A percentile compares a stretch with the other conserved stretches of the same genome.
phyloP scores from a whole-genome alignment of 768 basidiomycete species.

The Mycena venus region DNA sequence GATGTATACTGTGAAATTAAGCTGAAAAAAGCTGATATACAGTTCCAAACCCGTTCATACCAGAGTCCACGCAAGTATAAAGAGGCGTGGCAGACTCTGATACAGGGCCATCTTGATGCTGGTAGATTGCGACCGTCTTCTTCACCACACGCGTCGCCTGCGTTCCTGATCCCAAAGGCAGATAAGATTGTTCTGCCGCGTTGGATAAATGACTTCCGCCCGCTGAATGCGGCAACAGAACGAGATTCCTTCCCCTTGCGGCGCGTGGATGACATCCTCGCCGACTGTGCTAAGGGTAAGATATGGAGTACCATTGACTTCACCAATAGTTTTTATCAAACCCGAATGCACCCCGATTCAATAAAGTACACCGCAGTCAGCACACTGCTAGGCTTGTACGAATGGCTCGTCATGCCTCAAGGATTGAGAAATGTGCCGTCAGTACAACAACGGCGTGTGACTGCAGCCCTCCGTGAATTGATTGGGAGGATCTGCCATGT shows the following conservation, averaged over 20 bases:
- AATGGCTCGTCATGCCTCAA: not conserved
- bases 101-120: slow-evolving; percentile 47
- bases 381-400: not conserved
- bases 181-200: slow-evolving; percentile 17
- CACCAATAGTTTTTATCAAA: not conserved
- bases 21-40: slow-evolving; percentile 28
- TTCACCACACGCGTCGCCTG: slow-evolving; percentile 43
- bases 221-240: slow-evolving; percentile 27
- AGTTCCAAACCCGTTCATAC: slow-evolving; percentile 27
- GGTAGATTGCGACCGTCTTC: slow-evolving; percentile 45
- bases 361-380: not conserved
- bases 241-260: slow-evolving; percentile 30
- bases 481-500: not conserved
- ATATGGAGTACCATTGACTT: not conserved
- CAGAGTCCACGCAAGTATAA: slow-evolving; percentile 40
- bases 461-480: not conserved
- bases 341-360: not conserved
- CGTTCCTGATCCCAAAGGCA: slow-evolving; percentile 44
- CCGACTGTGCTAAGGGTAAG: too few relatives aligned
- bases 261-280: too few relatives aligned
- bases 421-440: not conserved
- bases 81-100: slow-evolving; percentile 43
- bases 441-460: not conserved
- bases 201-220: slow-evolving; percentile 37
- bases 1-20: slow-evolving; percentile 32